These are phyloP conservation scores for Abortiporus biennis DNA, from an alignment of 1,284 basidiomycete species.

Conservation along the genomic window DNA sequence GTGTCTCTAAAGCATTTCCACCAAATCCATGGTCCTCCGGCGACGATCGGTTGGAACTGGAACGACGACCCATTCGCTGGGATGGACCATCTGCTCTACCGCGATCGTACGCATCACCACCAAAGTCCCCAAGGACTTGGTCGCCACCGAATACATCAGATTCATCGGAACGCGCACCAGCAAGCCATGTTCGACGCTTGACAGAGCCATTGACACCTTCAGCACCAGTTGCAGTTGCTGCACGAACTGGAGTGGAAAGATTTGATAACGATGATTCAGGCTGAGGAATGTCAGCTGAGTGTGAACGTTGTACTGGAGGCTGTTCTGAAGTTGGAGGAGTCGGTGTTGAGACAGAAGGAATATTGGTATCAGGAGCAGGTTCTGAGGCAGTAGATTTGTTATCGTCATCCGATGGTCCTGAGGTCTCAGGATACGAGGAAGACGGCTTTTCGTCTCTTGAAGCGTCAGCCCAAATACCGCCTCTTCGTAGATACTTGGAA, in stretches of 20 bases:
- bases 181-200: slow-evolving; percentile 35
- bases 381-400: slow-evolving; percentile 15
- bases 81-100: slow-evolving; percentile 8
- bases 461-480: slow-evolving; percentile 88
- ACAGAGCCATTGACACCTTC: slow-evolving; percentile 9
- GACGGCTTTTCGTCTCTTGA: slow-evolving; percentile 39
- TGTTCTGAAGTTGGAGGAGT: not conserved
- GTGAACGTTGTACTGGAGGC: slow-evolving; percentile 21
- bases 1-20: not conserved
- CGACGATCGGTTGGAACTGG: too few relatives aligned
- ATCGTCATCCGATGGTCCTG: slow-evolving; percentile 14
- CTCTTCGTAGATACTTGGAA: slow-evolving; percentile 56
- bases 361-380: slow-evolving; percentile 16
- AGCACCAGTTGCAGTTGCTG: slow-evolving; percentile 13
- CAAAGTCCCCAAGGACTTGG: slow-evolving; percentile 21
- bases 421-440: slow-evolving; percentile 10
- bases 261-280: slow-evolving; percentile 9
- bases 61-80: too few relatives aligned
- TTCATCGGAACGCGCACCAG: slow-evolving; percentile 18
- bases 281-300: slow-evolving; percentile 25
- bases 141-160: slow-evolving; percentile 18
- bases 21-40: too few relatives aligned
- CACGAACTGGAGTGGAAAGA: slow-evolving; percentile 11
- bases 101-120: slow-evolving; percentile 15
- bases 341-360: not conserved